Conservation (phyloP, 495 filamentous ascomycete genomes). For the Bathelium albidoporum region DNA sequence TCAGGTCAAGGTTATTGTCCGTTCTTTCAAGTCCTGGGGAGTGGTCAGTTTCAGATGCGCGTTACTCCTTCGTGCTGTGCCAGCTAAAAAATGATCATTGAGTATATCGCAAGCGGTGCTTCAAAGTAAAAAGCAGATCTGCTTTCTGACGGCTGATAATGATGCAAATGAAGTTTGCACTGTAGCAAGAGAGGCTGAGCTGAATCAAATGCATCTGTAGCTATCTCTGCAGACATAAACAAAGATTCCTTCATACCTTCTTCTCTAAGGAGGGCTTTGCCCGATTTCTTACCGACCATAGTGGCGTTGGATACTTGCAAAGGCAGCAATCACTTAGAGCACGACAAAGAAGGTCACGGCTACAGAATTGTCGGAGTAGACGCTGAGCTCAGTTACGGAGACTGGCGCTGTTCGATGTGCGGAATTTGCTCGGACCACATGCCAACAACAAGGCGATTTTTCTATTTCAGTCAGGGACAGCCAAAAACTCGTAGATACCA, state of each 20-base stretch:
- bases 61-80: constrained; percentile 6
- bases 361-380: no score
- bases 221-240: background rate
- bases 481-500: no score
- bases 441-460: no score
- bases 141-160: no score
- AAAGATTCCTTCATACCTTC: constrained; percentile 25
- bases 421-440: background rate
- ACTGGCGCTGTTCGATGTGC: background rate
- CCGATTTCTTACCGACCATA: constrained; percentile 36
- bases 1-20: constrained; percentile 93
- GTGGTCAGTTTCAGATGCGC: constrained; percentile 15
- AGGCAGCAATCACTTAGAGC: background rate
- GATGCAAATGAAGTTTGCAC: no score
- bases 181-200: no score
- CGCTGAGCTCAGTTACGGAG: background rate
- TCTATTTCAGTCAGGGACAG: no score
- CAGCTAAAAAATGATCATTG: background rate
- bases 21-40: constrained; percentile 78
- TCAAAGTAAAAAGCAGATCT: no score
- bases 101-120: no score
- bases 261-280: constrained; percentile 31
- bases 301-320: background rate
- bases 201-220: no score
- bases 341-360: background rate